Percentiles rank a stretch among this genome's conserved stretches.
Evolutionary conservation across 176 grass and related monocot species (phyloP).

Genomic region (Tillandsia fasciculata): DNA sequence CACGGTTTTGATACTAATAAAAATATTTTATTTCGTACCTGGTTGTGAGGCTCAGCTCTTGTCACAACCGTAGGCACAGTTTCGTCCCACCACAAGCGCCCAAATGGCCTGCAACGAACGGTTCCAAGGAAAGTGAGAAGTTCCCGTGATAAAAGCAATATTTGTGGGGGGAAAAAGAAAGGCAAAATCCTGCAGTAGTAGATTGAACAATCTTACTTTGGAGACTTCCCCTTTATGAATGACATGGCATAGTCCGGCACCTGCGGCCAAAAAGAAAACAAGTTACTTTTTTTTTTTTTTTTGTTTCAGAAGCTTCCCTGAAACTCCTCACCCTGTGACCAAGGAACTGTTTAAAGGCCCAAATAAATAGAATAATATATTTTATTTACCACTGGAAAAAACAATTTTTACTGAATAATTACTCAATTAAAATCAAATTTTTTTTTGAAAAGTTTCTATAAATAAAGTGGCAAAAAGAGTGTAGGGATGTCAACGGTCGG

Average conservation of each 20-base stretch:
- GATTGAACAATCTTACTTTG: constrained; percentile 31
- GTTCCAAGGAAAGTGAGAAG: background rate
- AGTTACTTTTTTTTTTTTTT: no score
- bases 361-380: no score
- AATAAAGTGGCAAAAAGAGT: background rate
- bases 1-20: no score
- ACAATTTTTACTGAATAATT: no score
- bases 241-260: constrained; percentile 80
- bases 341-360: no score
- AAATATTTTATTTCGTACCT: constrained; percentile 19
- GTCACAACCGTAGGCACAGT: constrained; percentile 85
- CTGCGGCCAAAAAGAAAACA: constrained; percentile 15
- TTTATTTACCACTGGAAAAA: no score
- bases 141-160: background rate
- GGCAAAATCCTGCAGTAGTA: no score
- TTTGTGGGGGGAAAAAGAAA: background rate
- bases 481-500: no score
- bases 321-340: no score
- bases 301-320: no score
- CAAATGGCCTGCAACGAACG: constrained; percentile 54
- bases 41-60: constrained; percentile 69
- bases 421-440: no score
- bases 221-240: constrained; percentile 52
- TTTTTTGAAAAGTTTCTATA: background rate
- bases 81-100: constrained; percentile 84